phyloP scores from a whole-genome alignment of 2,329 filamentous ascomycete genomes.

The Cryphonectria radicalis region DNA sequence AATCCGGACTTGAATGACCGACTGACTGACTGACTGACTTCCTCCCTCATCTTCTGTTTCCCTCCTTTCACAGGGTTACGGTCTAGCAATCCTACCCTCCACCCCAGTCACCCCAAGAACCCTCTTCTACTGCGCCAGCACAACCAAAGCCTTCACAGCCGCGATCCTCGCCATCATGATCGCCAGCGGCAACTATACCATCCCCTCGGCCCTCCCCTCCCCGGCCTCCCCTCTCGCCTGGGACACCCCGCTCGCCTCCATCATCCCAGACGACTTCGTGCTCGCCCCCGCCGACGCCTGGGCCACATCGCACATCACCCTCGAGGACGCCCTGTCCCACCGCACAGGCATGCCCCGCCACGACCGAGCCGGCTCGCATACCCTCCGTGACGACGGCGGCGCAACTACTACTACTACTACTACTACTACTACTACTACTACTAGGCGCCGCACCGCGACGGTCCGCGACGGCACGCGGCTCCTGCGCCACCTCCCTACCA shows the following conservation, averaged over 20 bases:
- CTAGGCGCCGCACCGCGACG: constrained; percentile 34
- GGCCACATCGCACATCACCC: constrained; percentile 50
- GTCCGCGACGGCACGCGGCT: constrained; percentile 43
- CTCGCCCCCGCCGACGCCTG: constrained; percentile 40
- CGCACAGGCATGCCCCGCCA: constrained; percentile 53
- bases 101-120: constrained; percentile 50
- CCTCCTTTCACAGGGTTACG: constrained; percentile 45
- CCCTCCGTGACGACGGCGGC: constrained; percentile 38
- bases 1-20: not conserved
- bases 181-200: constrained; percentile 43
- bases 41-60: too few relatives aligned
- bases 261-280: constrained; percentile 56
- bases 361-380: constrained; percentile 40
- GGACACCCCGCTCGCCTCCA: constrained; percentile 48
- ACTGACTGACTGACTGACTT: not conserved
- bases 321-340: constrained; percentile 59
- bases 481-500: constrained; percentile 49
- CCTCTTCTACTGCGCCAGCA: constrained; percentile 58
- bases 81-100: constrained; percentile 43
- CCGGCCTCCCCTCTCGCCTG: constrained; percentile 45
- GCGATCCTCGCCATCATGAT: constrained; percentile 54
- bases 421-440: too few relatives aligned
- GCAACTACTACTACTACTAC: too few relatives aligned
- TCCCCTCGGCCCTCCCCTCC: constrained; percentile 27
- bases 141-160: constrained; percentile 59